Base-by-base conservation (phyloP, 352 stramenopile genomes). In the Phytophthora boehmeriae region DNA sequence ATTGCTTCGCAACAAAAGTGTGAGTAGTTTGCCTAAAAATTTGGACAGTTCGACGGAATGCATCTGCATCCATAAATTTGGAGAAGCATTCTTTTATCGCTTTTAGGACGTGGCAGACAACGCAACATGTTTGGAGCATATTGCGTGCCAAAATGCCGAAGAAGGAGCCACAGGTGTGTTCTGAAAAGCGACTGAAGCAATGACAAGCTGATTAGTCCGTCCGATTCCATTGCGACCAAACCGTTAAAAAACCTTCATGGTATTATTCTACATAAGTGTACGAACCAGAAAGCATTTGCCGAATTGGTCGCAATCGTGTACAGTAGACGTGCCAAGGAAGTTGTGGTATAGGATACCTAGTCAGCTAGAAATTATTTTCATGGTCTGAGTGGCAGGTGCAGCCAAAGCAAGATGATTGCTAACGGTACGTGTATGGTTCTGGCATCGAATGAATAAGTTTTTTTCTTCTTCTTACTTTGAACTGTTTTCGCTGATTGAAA, bases 401-500 rank as follows among this genome's bases (percentile, higher is more conserved):
- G n/a, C n/a, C n/a, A n/a, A n/a, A n/a, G n/a, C n/a, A 36, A 11
- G 30, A 36, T 36, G 30, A 36, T 36, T 36, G 6, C 11, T 36
- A 11, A 11, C 30, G 30, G 30, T 11, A 11, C 11, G 30, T 36
- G 6, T 36, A 11, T 36, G 9, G 27, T 49, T 49, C 25, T 30
- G 25, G 25, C 6, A 30, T 30, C 6, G 6, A 30, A 30, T 6
- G 25, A 30, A 30, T 30, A 6, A 30, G 25, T 30, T 30, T 30
- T 30, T 30, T 30, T 17, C 27, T 30, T 58, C 19, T 38, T 23
- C 8, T 45, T 28, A 23, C 47, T 61, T 55, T 11, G 14, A 17
- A 25, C 8, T 32, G 1, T 55, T n/a, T 16, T 45, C 20, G 16
- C 23, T 13, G 0, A 53, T 9, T 32, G 48, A 50, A 8, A 60